Evolutionary conservation across 768 basidiomycete genomes (phyloP), one percentile per base, ranked within the genome.

Genomic region (Fibroporia radiculosa): DNA sequence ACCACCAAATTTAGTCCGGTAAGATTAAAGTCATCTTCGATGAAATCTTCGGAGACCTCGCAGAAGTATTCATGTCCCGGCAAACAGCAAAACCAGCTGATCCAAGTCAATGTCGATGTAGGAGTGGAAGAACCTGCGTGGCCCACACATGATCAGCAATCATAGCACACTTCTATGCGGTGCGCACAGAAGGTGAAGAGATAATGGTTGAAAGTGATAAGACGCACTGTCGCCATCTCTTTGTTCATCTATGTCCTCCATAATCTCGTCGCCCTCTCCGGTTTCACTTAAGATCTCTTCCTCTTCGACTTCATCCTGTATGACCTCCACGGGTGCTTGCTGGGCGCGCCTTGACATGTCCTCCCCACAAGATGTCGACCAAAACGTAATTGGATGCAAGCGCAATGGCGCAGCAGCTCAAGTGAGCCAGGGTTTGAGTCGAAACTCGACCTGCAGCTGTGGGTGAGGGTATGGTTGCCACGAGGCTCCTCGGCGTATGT

Each of bases 1-100:
- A 98, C 96, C 82, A 93, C 82, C 25, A 77, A 77, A 59, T 93
- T 95, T 62, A 99, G 67, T 5, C 96, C 96, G 4, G 96, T 99
- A 29, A 99, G 72, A 68, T 99, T 99, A 71, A 99, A 99, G 61
- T 98, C 91, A 67, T 99, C 96, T 63, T 98, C 92, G 63, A 99
- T 98, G 66, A 98, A 99, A 62, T 99, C 96, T 62, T 96, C 93
- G 47, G 90, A 84, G 37, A 97, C 93, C 69, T 96, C 93, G 65
- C 91, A 93, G 62, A 96, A 97, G 71, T 96, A 97, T 66, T 97
- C 93, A 65, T 97, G 93, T 33, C 89, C 89, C 10, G 91, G 91
- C 40, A 95, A 70, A 31, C 90, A 90, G 63, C 91, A 93, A 69
- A 93, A 95, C 91, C 91, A 93, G 58, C 82, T 87, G 59, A 93